Evolutionary conservation across 1,284 basidiomycete genomes (phyloP), one percentile per base, ranked within the genome.

Genomic region (Phellinidium pouzarii): DNA sequence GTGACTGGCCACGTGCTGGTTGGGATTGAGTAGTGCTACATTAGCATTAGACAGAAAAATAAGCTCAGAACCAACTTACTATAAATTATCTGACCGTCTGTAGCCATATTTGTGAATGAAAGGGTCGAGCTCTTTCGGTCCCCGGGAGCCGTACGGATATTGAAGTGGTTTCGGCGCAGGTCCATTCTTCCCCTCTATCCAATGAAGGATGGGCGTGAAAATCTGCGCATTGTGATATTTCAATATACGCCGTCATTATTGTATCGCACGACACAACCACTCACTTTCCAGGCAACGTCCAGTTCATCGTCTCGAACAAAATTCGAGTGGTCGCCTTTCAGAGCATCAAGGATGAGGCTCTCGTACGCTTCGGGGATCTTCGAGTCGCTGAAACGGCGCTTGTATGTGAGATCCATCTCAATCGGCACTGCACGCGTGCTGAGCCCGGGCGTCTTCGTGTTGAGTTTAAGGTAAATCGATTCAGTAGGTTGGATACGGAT

Each of bases 351-450:
- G 63, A 95, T 92, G 52, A 95, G 80, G 17, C 86, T 84, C 71
- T 96, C 93, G 68, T 96, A 96, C 29, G 94, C 93, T 73, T 94
- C 92, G 22, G 94, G 94, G 57, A 96, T 94, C 68, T 87, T 85
- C 53, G 82, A 72, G 56, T 94, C 92, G 37, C 80, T 74, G 75
- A 96, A 97, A 48, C 94, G 84, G 57, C 87, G 78, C 80, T 95
- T 94, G 79, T 97, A 97, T 20, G 94, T 94, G 62, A 97, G 71
- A 72, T 97, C 94, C 86, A 97, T 94, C 71, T 97, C 94, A 44
- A 87, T 91, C 36, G 93, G 92, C 54, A 97, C 80, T 42, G 91
- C 90, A 46, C 90, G 83, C 55, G 91, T 94, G 63, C 85, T 75
- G 59, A 96, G 78, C 22, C 94, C 94, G 48, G 94, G 94, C 3